phyloP scores from a whole-genome alignment of 768 basidiomycete genomes.

The Kwoniella heveanensis region DNA sequence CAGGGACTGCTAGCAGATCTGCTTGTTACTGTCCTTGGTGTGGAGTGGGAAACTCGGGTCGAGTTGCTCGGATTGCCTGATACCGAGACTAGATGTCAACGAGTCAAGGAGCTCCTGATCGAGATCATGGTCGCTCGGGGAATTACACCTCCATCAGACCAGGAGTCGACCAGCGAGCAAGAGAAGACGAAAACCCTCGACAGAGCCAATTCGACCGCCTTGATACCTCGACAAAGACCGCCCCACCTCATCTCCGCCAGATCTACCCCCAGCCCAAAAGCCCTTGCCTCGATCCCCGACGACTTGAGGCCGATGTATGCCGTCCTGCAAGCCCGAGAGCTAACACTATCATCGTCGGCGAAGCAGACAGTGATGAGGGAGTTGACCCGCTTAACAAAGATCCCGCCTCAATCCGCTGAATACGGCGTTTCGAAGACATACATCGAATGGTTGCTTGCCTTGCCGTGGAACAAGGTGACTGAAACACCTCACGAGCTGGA shows the following conservation, averaged over 20 bases:
- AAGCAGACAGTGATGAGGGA: conserved; percentile 70
- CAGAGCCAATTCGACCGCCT: background rate
- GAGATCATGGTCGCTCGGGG: conserved; percentile 14
- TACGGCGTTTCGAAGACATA: conserved; percentile 71
- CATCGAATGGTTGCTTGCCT: conserved; percentile 84
- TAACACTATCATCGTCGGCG: conserved; percentile 33
- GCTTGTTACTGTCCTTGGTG: conserved; percentile 35
- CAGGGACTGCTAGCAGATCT: conserved; percentile 45
- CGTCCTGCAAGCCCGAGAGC: conserved; percentile 13
- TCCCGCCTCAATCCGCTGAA: conserved; percentile 87
- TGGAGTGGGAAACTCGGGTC: conserved; percentile 44
- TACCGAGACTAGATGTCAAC: conserved; percentile 29
- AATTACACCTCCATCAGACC: conserved; percentile 7
- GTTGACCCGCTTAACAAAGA: conserved; percentile 79
- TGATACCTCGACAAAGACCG: conserved; percentile 14
- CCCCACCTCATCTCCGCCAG: background rate
- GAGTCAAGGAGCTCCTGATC: conserved; percentile 33
- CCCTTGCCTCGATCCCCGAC: conserved; percentile 35
- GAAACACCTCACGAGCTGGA: conserved; percentile 31
- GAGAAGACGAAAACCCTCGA: background rate
- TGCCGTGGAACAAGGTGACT: conserved; percentile 68
- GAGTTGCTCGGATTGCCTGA: conserved; percentile 42
- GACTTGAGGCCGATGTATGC: conserved; percentile 52
- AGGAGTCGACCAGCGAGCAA: background rate
- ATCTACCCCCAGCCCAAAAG: background rate